Evolutionary conservation across 352 stramenopile genomes (phyloP).

Genomic region (Phytophthora foliorum): DNA sequence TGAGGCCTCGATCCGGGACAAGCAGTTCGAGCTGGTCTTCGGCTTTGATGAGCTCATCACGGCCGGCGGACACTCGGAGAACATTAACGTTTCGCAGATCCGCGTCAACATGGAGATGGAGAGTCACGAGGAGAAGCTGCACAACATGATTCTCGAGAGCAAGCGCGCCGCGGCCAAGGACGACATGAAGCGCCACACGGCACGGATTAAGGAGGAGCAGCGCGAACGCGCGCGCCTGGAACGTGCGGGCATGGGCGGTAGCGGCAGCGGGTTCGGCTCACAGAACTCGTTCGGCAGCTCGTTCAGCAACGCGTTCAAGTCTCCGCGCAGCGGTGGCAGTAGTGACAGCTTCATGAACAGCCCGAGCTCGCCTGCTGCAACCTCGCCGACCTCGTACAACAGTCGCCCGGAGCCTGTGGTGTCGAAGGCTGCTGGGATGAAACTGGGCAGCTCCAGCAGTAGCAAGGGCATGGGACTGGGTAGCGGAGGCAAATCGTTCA

Average conservation of each 20-base stretch:
- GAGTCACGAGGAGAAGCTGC: conserved; percentile 99
- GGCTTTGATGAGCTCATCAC: conserved; percentile 99
- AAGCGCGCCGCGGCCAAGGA: conserved; percentile 93
- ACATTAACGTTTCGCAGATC: conserved; percentile 93
- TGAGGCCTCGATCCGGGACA: conserved; percentile 95
- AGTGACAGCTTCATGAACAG: conserved; percentile 54
- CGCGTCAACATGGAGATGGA: conserved; percentile 99
- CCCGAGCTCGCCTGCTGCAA: conserved; percentile 47
- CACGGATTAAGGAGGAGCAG: conserved; percentile 90
- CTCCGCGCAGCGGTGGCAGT: conserved; percentile 57
- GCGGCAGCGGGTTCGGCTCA: conserved; percentile 72
- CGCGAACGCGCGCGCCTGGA: conserved; percentile 84
- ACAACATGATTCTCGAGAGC: conserved; percentile 98
- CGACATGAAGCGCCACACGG: conserved; percentile 91
- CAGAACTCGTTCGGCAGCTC: conserved; percentile 81
- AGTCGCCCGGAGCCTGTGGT: conserved; percentile 53
- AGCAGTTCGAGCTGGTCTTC: conserved; percentile 99
- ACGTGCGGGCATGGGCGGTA: conserved; percentile 70
- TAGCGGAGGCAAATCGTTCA: conserved; percentile 80
- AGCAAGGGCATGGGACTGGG: conserved; percentile 68
- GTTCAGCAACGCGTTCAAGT: conserved; percentile 75
- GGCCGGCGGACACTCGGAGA: conserved; percentile 97
- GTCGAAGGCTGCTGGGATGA: conserved; percentile 77
- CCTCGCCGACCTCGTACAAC: conserved; percentile 79
- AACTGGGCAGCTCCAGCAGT: conserved; percentile 57